Percentiles rank a stretch among this genome's conserved stretches.
phyloP scores from a whole-genome alignment of 345 rosid genomes.

The Eucalyptus melliodora region DNA sequence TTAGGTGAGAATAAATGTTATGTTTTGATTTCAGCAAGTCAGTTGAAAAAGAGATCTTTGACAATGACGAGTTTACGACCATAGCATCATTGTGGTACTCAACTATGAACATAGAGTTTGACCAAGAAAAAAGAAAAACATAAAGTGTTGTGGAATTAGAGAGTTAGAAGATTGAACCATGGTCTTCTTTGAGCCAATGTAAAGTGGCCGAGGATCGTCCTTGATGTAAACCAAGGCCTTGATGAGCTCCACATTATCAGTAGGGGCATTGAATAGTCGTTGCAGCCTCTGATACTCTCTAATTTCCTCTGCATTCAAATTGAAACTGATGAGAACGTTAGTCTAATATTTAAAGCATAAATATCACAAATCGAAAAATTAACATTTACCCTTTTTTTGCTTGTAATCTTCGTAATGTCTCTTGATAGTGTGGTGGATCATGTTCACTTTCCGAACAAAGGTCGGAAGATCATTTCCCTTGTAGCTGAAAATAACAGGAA shows the following conservation, averaged over 20 bases:
- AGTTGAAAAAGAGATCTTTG: neutral
- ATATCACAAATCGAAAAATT: neutral
- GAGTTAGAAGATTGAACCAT: slow-evolving; percentile 7
- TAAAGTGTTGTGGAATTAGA: neutral
- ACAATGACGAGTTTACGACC: neutral
- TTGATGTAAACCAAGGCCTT: slow-evolving; percentile 22
- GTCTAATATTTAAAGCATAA: neutral
- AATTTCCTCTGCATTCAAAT: slow-evolving; percentile 16
- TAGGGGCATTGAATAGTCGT: slow-evolving; percentile 3
- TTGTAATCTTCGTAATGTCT: neutral
- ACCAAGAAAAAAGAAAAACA: neutral
- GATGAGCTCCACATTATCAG: slow-evolving; percentile 29
- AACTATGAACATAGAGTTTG: neutral
- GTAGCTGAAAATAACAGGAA: neutral
- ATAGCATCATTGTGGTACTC: neutral
- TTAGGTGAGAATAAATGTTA: neutral
- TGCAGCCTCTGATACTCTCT: slow-evolving; percentile 14
- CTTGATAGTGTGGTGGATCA: neutral
- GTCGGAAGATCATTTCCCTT: neutral
- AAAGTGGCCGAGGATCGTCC: slow-evolving; percentile 28
- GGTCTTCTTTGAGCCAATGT: slow-evolving; percentile 13
- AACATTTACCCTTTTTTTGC: neutral
- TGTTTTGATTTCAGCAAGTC: neutral
- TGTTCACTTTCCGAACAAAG: neutral
- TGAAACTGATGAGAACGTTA: neutral